These are phyloP conservation scores for Agapanthus africanus DNA, from an alignment of 106 monocot species.

Conservation along the genomic window DNA sequence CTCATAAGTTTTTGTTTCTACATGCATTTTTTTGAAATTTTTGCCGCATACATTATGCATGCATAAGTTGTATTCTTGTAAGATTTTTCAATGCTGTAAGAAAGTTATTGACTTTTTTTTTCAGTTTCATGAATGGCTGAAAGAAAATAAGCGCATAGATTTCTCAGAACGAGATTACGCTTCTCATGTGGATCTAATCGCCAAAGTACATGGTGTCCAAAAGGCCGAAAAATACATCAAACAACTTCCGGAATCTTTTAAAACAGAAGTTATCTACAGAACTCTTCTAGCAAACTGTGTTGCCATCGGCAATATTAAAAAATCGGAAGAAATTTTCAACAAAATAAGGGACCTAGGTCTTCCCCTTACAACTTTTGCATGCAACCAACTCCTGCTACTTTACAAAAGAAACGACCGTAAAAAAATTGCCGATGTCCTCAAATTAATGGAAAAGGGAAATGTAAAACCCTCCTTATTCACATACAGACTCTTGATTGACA, in stretches of 20 bases:
- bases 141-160: constrained; percentile 54
- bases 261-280: constrained; percentile 51
- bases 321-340: constrained; percentile 79
- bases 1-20: too few species aligned
- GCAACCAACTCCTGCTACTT: constrained; percentile 79
- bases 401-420: constrained; percentile 69
- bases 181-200: constrained; percentile 51
- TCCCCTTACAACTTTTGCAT: constrained; percentile 52
- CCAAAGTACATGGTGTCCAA: constrained; percentile 52
- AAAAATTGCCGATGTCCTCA: constrained; percentile 70
- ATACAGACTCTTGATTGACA: constrained; percentile 67
- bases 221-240: constrained; percentile 63
- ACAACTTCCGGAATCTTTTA: constrained; percentile 51
- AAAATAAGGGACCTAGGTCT: constrained; percentile 60
- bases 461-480: constrained; percentile 74
- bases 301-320: constrained; percentile 33
- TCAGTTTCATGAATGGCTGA: constrained; percentile 75
- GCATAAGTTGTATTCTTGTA: too few species aligned
- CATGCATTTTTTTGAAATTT: too few species aligned
- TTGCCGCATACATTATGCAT: too few species aligned
- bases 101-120: too few species aligned
- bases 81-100: too few species aligned
- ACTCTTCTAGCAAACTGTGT: constrained; percentile 77
- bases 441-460: constrained; percentile 86
- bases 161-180: constrained; percentile 66